These are phyloP conservation scores for Spongiforma sp. DNA, from an alignment of 1,284 basidiomycete species.

Conservation along the genomic window DNA sequence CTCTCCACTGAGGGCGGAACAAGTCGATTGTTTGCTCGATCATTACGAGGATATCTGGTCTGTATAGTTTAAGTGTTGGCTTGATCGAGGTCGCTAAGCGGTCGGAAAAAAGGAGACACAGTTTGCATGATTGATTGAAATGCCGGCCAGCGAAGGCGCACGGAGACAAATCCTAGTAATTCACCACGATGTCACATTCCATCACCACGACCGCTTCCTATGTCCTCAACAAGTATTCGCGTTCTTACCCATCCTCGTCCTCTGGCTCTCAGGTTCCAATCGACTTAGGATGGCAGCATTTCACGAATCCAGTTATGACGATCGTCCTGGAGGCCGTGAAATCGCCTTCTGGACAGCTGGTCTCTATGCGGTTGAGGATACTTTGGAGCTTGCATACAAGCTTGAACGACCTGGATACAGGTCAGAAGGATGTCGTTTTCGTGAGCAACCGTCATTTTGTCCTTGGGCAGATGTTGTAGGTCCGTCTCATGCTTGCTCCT, in stretches of 20 bases:
- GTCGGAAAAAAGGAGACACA: too few relatives aligned
- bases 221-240: constrained; percentile 67
- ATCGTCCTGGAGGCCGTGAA: constrained; percentile 67
- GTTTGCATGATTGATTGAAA: too few relatives aligned
- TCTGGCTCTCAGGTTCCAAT: constrained; percentile 25
- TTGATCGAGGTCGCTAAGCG: too few relatives aligned
- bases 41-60: constrained; percentile 51
- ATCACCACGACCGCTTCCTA: constrained; percentile 63
- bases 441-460: constrained; percentile 47
- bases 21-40: constrained; percentile 63
- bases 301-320: constrained; percentile 67
- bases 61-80: constrained; percentile 31
- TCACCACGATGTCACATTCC: constrained; percentile 53
- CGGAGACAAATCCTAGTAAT: neutral
- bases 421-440: constrained; percentile 63
- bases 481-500: constrained; percentile 3
- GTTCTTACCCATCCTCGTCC: constrained; percentile 51
- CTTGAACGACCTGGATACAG: constrained; percentile 40
- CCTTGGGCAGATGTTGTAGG: neutral
- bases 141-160: neutral
- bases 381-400: constrained; percentile 60
- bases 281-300: constrained; percentile 75
- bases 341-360: constrained; percentile 50
- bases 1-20: constrained; percentile 58
- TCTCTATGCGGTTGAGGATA: constrained; percentile 66